Evolutionary conservation across 2,329 filamentous ascomycete species (phyloP).

Genomic region (Graphilbum ipis-grandicollis): DNA sequence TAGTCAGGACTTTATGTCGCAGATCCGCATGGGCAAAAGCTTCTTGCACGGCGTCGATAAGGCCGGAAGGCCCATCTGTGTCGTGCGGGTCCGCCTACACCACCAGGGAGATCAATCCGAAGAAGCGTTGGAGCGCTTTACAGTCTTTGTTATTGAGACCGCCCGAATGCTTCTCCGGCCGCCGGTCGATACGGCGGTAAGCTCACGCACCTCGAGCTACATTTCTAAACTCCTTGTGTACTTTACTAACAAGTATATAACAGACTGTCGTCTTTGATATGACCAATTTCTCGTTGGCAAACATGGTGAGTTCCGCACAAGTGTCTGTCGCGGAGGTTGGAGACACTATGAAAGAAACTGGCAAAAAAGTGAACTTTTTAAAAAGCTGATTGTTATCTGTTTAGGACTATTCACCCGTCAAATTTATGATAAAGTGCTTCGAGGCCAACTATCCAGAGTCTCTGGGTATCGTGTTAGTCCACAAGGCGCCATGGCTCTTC

Average conservation of each 20-base stretch:
- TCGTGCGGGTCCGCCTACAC: conserved; percentile 71
- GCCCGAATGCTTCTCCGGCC: conserved; percentile 65
- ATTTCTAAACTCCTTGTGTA: conserved; percentile 8
- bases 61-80: conserved; percentile 67
- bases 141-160: conserved; percentile 87
- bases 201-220: conserved; percentile 15
- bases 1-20: conserved; percentile 61
- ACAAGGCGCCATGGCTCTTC: conserved; percentile 95
- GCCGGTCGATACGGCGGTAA: conserved; percentile 80
- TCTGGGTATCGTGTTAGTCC: conserved; percentile 75
- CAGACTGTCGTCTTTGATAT: conserved; percentile 93
- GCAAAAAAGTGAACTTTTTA: no score
- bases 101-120: conserved; percentile 67
- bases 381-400: conserved; percentile 9
- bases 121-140: conserved; percentile 70
- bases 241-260: conserved; percentile 17
- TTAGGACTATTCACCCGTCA: conserved; percentile 83
- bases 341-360: no score
- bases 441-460: conserved; percentile 97
- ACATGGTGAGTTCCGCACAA: conserved; percentile 50
- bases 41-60: conserved; percentile 81
- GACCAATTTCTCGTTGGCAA: conserved; percentile 81
- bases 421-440: conserved; percentile 99
- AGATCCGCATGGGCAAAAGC: conserved; percentile 82
- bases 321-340: no score